Conservation (phyloP, 202 grass and related monocot species). For the Setaria italica region DNA sequence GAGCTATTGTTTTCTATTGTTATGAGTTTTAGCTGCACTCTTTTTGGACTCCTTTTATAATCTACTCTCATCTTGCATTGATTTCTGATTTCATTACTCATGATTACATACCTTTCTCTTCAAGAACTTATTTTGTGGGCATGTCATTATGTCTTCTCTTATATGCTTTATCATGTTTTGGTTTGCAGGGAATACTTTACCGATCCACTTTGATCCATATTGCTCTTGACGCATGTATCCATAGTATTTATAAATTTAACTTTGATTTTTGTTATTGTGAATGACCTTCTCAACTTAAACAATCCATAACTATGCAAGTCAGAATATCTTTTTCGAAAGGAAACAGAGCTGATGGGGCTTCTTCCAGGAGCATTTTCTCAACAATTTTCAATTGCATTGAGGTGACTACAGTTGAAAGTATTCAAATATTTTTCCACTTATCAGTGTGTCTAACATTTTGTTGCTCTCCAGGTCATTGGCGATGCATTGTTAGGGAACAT, state of each 20-base stretch:
- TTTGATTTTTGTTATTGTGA: slow-evolving; percentile 35
- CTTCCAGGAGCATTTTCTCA: slow-evolving; percentile 50
- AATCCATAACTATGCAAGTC: slow-evolving; percentile 71
- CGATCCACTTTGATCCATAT: slow-evolving; percentile 71
- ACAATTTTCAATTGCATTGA: slow-evolving; percentile 68
- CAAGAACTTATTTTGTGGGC: slow-evolving; percentile 22
- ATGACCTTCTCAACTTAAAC: slow-evolving; percentile 32
- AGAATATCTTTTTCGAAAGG: slow-evolving; percentile 73
- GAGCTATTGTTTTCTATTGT: background rate
- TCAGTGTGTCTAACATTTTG: slow-evolving; percentile 5
- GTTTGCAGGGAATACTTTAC: slow-evolving; percentile 76
- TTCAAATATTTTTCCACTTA: slow-evolving; percentile 16
- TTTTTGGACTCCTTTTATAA: background rate
- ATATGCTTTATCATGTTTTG: slow-evolving; percentile 6
- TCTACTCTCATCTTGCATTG: slow-evolving; percentile 3
- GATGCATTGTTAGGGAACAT: slow-evolving; percentile 73
- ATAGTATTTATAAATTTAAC: slow-evolving; percentile 25
- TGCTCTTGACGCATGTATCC: slow-evolving; percentile 89
- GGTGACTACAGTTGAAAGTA: slow-evolving; percentile 46
- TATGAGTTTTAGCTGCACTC: background rate
- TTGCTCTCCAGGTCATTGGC: slow-evolving; percentile 63
- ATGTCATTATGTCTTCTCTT: slow-evolving; percentile 13
- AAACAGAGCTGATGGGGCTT: slow-evolving; percentile 60
- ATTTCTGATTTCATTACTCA: slow-evolving; percentile 5
- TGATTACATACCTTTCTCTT: background rate